Percentiles rank a stretch among this genome's conserved stretches.
These are phyloP conservation scores for Lactifluus piperatus DNA, from an alignment of 768 basidiomycete genomes.

Conservation along the genomic window DNA sequence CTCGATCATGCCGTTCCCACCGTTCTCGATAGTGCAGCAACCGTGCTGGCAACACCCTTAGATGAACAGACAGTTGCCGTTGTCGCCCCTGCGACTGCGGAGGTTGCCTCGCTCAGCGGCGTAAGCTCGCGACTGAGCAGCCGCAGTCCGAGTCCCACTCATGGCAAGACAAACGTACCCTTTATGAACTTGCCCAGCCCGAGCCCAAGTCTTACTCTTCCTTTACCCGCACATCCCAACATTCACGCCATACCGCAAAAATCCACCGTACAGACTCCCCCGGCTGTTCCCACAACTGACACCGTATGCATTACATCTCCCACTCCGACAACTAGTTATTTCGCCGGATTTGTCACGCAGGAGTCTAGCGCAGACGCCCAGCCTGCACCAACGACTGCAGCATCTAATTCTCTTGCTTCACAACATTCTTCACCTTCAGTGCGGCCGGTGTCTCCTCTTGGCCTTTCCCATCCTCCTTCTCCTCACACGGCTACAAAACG, in stretches of 20 bases:
- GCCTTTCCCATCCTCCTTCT: conserved; percentile 39
- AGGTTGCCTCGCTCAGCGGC: conserved; percentile 37
- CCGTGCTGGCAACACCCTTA: conserved; percentile 44
- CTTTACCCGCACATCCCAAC: conserved; percentile 7
- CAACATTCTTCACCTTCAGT: conserved; percentile 21
- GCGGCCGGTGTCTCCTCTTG: conserved; percentile 22
- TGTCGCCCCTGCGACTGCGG: conserved; percentile 42
- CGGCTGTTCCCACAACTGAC: neutral
- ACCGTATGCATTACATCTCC: conserved; percentile 6
- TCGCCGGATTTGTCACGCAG: conserved; percentile 26
- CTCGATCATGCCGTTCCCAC: conserved; percentile 78
- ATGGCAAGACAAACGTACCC: conserved; percentile 26
- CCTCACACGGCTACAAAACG: conserved; percentile 46
- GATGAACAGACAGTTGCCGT: conserved; percentile 51
- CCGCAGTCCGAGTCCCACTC: conserved; percentile 56
- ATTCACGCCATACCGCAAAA: neutral
- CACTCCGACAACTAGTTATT: conserved; percentile 28
- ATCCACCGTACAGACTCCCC: conserved; percentile 4
- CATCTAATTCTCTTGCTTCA: conserved; percentile 12
- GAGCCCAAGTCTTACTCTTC: conserved; percentile 17
- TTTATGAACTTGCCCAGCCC: conserved; percentile 21
- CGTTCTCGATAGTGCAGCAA: conserved; percentile 77
- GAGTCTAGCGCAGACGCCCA: conserved; percentile 4
- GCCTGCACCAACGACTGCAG: conserved; percentile 23
- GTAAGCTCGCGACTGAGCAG: conserved; percentile 56